Conservation (phyloP, 148 eudicot species). For the Tetragonia tetragonoides region DNA sequence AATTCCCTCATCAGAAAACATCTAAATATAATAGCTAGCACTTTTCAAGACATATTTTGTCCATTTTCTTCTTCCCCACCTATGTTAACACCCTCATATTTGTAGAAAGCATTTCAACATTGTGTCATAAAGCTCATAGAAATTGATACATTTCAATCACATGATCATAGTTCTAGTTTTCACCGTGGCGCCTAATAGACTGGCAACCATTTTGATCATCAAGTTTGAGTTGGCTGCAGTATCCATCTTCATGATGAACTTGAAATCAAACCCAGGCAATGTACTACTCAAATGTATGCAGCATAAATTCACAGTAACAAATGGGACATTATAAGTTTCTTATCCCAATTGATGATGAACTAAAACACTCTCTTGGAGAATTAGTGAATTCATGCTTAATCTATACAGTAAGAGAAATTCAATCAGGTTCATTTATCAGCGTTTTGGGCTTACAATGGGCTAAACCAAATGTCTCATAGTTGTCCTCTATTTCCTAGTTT, state of each 20-base stretch:
- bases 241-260: neutral
- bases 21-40: neutral
- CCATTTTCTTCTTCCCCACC: neutral
- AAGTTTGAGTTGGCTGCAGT: no score
- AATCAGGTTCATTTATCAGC: neutral
- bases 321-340: neutral
- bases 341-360: neutral
- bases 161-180: neutral
- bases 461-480: neutral
- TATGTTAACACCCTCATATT: neutral
- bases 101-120: neutral
- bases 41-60: neutral
- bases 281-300: neutral
- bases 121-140: neutral
- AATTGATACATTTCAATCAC: neutral
- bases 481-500: neutral
- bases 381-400: neutral
- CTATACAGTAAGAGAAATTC: neutral
- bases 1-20: conserved; percentile 9
- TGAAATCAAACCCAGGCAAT: neutral
- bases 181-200: neutral
- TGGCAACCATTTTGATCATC: neutral
- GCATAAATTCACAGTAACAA: neutral
- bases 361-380: neutral
- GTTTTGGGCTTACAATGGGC: neutral